These are phyloP conservation scores for Sporothrix protearum DNA, from an alignment of 2,329 filamentous ascomycete genomes.

Conservation along the genomic window DNA sequence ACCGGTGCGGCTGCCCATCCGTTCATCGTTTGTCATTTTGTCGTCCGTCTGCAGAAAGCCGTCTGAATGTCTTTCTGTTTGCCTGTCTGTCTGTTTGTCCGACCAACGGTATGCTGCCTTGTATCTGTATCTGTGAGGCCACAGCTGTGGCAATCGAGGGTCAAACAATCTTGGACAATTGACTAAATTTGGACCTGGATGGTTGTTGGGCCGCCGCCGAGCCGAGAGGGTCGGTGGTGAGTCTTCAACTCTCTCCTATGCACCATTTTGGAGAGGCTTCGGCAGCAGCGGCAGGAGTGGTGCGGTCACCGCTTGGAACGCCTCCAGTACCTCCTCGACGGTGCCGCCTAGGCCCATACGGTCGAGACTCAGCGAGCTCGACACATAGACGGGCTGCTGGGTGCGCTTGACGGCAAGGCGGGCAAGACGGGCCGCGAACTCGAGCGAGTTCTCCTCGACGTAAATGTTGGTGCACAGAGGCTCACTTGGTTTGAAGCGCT, in stretches of 20 bases:
- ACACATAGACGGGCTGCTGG: constrained; percentile 78
- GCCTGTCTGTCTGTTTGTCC: not conserved
- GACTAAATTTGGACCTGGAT: not conserved
- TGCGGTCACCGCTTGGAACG: constrained; percentile 69
- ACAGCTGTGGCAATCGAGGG: not conserved
- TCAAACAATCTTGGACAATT: too few relatives aligned
- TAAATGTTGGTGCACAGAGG: constrained; percentile 77
- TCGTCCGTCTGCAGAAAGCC: not conserved
- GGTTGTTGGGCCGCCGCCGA: too few relatives aligned
- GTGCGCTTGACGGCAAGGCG: constrained; percentile 75
- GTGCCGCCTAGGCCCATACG: constrained; percentile 71
- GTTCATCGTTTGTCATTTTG: not conserved
- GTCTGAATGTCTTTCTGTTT: too few relatives aligned
- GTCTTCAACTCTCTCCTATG: not conserved
- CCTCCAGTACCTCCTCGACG: constrained; percentile 92
- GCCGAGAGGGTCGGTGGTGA: not conserved
- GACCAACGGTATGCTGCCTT: not conserved
- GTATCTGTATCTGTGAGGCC: not conserved
- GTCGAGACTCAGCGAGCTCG: constrained; percentile 77
- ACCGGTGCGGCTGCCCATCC: not conserved
- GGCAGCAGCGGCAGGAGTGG: constrained; percentile 59
- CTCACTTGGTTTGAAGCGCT: constrained; percentile 55
- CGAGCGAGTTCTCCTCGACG: constrained; percentile 68
- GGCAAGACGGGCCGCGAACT: constrained; percentile 82
- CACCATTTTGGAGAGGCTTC: constrained; percentile 27